Conservation (phyloP, 352 stramenopile species). For the Phytophthora cajani region DNA sequence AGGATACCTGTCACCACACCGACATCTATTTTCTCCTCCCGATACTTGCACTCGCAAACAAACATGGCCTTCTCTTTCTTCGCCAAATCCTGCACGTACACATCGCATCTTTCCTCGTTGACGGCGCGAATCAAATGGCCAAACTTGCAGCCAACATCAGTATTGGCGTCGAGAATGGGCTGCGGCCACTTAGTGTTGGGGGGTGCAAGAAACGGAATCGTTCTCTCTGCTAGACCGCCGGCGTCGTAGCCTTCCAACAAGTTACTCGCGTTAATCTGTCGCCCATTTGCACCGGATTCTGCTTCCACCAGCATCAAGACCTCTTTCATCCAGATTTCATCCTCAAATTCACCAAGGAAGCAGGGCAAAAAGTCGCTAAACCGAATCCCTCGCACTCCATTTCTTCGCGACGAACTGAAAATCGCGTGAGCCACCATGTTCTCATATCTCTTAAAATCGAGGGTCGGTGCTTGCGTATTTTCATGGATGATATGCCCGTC, state of each 20-base stretch:
- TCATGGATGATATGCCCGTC: too few species aligned
- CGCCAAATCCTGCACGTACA: not conserved
- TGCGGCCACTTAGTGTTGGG: conserved; percentile 20
- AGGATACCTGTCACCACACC: not conserved
- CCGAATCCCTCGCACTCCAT: too few species aligned
- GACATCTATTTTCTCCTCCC: not conserved
- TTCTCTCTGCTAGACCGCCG: too few species aligned
- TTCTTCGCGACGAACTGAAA: too few species aligned
- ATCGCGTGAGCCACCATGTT: too few species aligned
- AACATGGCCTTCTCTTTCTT: not conserved
- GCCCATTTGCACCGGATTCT: not conserved
- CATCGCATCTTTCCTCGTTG: not conserved
- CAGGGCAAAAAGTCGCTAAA: conserved; percentile 31
- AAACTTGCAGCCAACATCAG: too few species aligned
- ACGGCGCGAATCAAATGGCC: conserved; percentile 7
- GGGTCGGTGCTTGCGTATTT: too few species aligned
- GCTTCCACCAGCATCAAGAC: not conserved
- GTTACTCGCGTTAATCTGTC: too few species aligned
- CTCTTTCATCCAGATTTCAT: not conserved
- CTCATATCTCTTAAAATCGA: too few species aligned
- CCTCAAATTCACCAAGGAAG: conserved; percentile 27
- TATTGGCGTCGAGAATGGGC: conserved; percentile 8
- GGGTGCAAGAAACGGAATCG: conserved; percentile 20
- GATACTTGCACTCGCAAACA: conserved; percentile 22
- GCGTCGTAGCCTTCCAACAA: too few species aligned